A percentile compares a stretch with the other conserved stretches of the same genome.
Conservation (phyloP, 768 basidiomycete species). For the Lactifluus hygrophoroides region DNA sequence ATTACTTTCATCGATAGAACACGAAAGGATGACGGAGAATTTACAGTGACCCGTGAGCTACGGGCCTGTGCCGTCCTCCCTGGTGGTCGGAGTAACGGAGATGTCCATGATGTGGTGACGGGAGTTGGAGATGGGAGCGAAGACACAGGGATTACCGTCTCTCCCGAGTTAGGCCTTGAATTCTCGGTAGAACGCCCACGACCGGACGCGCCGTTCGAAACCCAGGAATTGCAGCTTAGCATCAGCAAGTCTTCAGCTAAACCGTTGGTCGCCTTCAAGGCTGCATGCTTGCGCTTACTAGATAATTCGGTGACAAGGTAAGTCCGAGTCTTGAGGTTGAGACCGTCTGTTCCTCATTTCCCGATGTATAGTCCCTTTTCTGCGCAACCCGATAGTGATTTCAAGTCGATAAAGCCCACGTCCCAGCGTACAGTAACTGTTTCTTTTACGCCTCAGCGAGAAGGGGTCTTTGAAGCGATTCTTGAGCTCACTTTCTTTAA, state of each 20-base stretch:
- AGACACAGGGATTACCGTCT: conserved; percentile 6
- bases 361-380: conserved; percentile 1
- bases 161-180: conserved; percentile 12
- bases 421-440: background rate
- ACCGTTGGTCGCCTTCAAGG: background rate
- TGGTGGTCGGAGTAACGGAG: background rate
- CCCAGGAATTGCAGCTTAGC: background rate
- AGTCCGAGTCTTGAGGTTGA: background rate
- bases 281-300: background rate
- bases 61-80: background rate
- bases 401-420: background rate
- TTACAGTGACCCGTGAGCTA: conserved; percentile 4
- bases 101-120: background rate
- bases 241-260: background rate
- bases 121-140: background rate
- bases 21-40: background rate
- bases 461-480: conserved; percentile 2
- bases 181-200: background rate
- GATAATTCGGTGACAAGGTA: background rate
- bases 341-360: background rate
- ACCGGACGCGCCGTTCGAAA: background rate
- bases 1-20: conserved; percentile 4
- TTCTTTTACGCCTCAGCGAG: conserved; percentile 6
- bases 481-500: conserved; percentile 10
- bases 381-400: background rate